These are phyloP conservation scores for Sparassis latifolia DNA, from an alignment of 1,284 basidiomycete species.

Conservation along the genomic window DNA sequence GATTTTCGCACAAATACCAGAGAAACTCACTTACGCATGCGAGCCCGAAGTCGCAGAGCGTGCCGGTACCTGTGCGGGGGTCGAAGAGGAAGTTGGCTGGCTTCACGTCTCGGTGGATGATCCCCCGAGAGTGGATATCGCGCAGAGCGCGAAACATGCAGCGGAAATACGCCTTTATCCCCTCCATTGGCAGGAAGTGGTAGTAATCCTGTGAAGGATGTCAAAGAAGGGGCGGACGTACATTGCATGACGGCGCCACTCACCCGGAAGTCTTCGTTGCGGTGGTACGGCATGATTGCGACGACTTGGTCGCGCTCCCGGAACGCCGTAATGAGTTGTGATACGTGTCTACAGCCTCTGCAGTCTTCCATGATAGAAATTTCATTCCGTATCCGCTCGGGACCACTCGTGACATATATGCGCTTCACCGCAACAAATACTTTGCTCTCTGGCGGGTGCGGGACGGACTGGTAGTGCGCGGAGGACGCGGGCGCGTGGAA, in stretches of 20 bases:
- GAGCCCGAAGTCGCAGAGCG: constrained; percentile 93
- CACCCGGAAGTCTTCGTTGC: constrained; percentile 91
- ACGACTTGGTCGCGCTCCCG: constrained; percentile 91
- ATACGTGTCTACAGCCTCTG: constrained; percentile 78
- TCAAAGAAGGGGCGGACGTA: not conserved
- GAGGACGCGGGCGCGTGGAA: constrained; percentile 53
- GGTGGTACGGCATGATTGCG: constrained; percentile 91
- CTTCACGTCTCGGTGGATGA: constrained; percentile 97
- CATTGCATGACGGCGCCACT: constrained; percentile 17
- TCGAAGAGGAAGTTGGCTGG: constrained; percentile 98
- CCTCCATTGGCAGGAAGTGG: constrained; percentile 59
- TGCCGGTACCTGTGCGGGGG: constrained; percentile 77
- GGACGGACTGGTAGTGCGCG: constrained; percentile 50
- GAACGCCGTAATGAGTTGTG: constrained; percentile 93
- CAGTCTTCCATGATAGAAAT: constrained; percentile 87
- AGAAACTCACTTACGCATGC: constrained; percentile 61
- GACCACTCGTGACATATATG: constrained; percentile 95
- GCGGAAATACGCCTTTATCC: constrained; percentile 84
- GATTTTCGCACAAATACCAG: not conserved
- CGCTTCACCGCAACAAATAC: constrained; percentile 93
- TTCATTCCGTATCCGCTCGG: constrained; percentile 91
- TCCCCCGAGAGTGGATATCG: constrained; percentile 82
- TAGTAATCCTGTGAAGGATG: constrained; percentile 62
- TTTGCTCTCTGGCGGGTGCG: constrained; percentile 36
- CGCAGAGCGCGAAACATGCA: constrained; percentile 88